A percentile compares a stretch with the other conserved stretches of the same genome.
Evolutionary conservation across 1,284 basidiomycete species (phyloP).

Genomic region (Ceratobasidium sp.): DNA sequence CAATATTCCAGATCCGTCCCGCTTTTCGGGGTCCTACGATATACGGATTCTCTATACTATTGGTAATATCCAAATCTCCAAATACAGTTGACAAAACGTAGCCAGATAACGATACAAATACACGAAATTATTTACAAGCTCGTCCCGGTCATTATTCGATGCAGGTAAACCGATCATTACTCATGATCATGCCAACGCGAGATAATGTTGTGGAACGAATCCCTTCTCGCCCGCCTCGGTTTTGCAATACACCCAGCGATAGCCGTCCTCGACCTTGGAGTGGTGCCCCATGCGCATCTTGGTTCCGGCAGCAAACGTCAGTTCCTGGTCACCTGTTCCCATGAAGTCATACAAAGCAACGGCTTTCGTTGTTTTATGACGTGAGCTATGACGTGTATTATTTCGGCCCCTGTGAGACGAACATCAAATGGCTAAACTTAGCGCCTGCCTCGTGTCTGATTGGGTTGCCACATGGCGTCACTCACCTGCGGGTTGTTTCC

Average conservation of each 20-base stretch:
- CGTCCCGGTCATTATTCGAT: background rate
- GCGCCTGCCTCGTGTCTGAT: background rate
- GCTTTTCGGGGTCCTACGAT: too few species aligned
- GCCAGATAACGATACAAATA: background rate
- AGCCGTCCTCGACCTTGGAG: background rate
- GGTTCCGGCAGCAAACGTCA: background rate
- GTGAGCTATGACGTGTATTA: background rate
- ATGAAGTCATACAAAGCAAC: background rate
- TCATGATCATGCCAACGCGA: background rate
- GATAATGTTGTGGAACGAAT: background rate
- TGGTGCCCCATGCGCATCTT: background rate
- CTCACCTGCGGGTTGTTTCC: constrained; percentile 1
- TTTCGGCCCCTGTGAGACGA: background rate
- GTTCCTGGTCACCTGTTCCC: background rate
- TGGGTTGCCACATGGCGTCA: background rate
- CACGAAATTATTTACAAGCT: background rate
- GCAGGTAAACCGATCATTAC: background rate
- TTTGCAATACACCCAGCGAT: constrained; percentile 8
- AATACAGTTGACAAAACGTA: too few species aligned
- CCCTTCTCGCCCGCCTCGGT: background rate
- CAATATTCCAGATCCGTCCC: too few species aligned
- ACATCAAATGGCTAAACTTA: background rate
- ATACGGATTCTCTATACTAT: too few species aligned
- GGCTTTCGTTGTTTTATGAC: background rate
- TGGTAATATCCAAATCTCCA: too few species aligned